Base-by-base conservation (phyloP, 345 rosid species). In the Lumnitzera littorea region DNA sequence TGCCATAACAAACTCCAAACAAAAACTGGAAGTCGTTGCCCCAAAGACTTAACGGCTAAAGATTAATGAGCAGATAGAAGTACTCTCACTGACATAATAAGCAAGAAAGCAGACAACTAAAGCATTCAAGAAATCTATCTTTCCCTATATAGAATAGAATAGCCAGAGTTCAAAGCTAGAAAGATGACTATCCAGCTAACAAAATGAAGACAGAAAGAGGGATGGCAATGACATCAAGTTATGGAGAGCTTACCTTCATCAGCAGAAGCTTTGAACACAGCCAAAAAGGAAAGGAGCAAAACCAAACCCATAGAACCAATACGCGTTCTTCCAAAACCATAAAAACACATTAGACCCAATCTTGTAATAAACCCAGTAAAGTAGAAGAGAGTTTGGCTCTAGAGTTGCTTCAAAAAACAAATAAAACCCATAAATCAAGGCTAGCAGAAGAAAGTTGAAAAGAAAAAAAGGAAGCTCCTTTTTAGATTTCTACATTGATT, bases 161-260 rank as follows among this genome's bases (percentile, higher is more conserved):
- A 16, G 12, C 43, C 43, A 5, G n/a, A 20, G 56, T 53, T 23
- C 6, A 20, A 23, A 16, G 3, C 9, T 20, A 53, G 29, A 24
- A 20, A 5, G 8, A 20, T 48, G 61, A 56, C 24, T 11, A 17
- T 3, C 20, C 14, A 23, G 16, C 15, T 2, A 3, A 17, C 56
- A 31, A 15, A 31, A 64, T 55, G 11, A 17, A 13, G 47, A n/a
- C 29, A 16, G 23, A 31, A 56, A 9, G 3, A 31, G 16, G 24
- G 23, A 48, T 31, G 52, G 17, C 43, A n/a, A 41, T 2, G 58
- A 5, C 11, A 51, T 25, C 55, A 15, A 49, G 31, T 23, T 41
- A 14, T 3, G 11, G 47, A 11, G 25, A 61, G 57, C 74, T 59
- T 43, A 72, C 84, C 82, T 71, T 80, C 78, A 55, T 69, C 73